phyloP scores from a whole-genome alignment of 2,329 filamentous ascomycete genomes.

The Colletotrichum cuscutae region DNA sequence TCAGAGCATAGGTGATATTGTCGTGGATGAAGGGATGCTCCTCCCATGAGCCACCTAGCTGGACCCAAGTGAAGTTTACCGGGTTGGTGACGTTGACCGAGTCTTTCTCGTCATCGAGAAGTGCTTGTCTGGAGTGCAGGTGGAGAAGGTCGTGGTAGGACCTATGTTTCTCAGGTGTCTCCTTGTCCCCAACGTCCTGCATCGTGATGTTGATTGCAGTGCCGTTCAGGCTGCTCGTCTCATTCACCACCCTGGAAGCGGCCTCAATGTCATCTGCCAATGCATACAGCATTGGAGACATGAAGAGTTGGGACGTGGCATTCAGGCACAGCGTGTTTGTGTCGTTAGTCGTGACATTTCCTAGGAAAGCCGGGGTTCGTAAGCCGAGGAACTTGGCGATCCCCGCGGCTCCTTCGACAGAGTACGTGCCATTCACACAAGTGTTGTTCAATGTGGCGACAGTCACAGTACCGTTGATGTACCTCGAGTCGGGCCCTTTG shows the following conservation, averaged over 20 bases:
- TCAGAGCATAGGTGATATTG: constrained; percentile 49
- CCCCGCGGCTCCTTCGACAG: constrained; percentile 40
- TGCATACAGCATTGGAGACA: constrained; percentile 44
- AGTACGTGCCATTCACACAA: constrained; percentile 43
- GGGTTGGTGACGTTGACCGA: constrained; percentile 51
- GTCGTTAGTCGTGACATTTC: constrained; percentile 42
- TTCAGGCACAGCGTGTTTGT: constrained; percentile 48
- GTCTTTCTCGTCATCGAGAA: constrained; percentile 31
- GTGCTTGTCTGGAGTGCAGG: background rate
- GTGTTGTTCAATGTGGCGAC: constrained; percentile 34
- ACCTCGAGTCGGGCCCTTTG: constrained; percentile 49
- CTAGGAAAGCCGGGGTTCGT: constrained; percentile 41
- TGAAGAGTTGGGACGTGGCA: constrained; percentile 41
- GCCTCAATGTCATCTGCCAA: constrained; percentile 37
- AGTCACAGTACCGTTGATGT: constrained; percentile 51
- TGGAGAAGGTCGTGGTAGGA: background rate
- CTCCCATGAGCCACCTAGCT: constrained; percentile 53
- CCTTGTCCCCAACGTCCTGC: background rate
- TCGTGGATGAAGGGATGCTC: constrained; percentile 52
- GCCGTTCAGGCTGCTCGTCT: background rate
- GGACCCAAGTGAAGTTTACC: constrained; percentile 44
- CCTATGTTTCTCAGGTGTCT: background rate
- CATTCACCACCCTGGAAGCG: constrained; percentile 15
- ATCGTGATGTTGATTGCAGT: constrained; percentile 10
- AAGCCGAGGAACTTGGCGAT: constrained; percentile 44